Conservation (phyloP, 371 early-diverging fungal genomes). For the Mucor irregularis region DNA sequence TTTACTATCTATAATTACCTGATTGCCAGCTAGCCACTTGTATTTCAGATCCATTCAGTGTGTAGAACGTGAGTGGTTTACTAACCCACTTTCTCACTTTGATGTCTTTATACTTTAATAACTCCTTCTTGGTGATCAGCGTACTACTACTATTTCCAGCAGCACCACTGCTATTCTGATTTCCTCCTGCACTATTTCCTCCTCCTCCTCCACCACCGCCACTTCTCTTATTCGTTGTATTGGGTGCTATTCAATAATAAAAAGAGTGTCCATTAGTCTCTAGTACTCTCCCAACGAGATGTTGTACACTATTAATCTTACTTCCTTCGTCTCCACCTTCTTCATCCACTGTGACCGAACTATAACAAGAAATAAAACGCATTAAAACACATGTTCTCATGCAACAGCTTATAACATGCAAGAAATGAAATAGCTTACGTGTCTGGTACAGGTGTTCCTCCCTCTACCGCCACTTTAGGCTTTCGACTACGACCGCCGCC, state of each 20-base stretch:
- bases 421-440: constrained; percentile 20
- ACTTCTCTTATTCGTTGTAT: neutral
- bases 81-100: constrained; percentile 35
- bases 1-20: constrained; percentile 25
- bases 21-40: constrained; percentile 32
- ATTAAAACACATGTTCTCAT: too few species aligned
- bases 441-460: constrained; percentile 19
- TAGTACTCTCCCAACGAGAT: too few species aligned
- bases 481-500: constrained; percentile 14
- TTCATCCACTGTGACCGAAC: constrained; percentile 18
- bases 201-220: constrained; percentile 5
- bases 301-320: neutral
- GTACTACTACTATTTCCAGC: neutral
- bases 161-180: neutral
- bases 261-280: too few species aligned
- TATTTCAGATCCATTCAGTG: constrained; percentile 33
- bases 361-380: neutral
- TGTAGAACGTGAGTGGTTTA: constrained; percentile 33
- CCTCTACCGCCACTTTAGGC: constrained; percentile 12
- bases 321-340: constrained; percentile 19
- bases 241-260: neutral
- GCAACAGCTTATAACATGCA: too few species aligned
- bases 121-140: constrained; percentile 21
- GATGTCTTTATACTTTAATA: constrained; percentile 39
- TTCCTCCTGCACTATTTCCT: neutral